Base-by-base conservation (phyloP, 1,284 basidiomycete genomes). In the Peniophora sp. region DNA sequence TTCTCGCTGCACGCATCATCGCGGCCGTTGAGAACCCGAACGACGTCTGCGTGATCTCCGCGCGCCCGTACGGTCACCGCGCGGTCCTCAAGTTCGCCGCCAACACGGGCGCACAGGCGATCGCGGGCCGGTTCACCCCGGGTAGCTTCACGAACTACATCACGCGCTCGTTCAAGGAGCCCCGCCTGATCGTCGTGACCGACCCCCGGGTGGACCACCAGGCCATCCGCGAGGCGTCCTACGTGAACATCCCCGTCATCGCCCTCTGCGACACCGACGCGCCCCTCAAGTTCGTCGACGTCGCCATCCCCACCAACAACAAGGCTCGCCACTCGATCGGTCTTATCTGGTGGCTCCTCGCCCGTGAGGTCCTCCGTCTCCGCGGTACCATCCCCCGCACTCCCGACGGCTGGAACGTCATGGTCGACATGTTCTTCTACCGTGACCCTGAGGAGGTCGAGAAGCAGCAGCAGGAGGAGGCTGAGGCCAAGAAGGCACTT, bases 391-490 rank as follows among this genome's bases (percentile, higher is more conserved):
- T 98, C 68, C 86, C 93, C 58, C 85, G 95, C 63, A 87, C 90
- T 48, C 72, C 82, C 58, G 91, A 95, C 59, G 92, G 90, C 64
- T 98, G 96, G 93, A 88, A 86, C 68, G 88, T 97, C 68, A 97
- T 99, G 88, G 92, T 96, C 62, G 96, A 98, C 76, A 94, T 98
- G 92, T 98, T 97, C 92, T 98, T 98, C 88, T 99, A 98, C 86
- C 92, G 96, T 65, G 96, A 98, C 76, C 94, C 96, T 56, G 95
- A 98, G 70, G 96, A 98, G 76, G 88, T 97, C 61, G 95, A 97
- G 84, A 92, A 89, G 72, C 94, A 97, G 75, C 88, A 91, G 64
- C 85, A 90, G 67, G 92, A 94, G 68, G 91, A 93, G 72, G 88
- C 89, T 45, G 85, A 88, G 60, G 89, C 88, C 58, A 91, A 89